Evolutionary conservation across 805 yeast species (phyloP).

Genomic region (Pichia occidentalis): DNA sequence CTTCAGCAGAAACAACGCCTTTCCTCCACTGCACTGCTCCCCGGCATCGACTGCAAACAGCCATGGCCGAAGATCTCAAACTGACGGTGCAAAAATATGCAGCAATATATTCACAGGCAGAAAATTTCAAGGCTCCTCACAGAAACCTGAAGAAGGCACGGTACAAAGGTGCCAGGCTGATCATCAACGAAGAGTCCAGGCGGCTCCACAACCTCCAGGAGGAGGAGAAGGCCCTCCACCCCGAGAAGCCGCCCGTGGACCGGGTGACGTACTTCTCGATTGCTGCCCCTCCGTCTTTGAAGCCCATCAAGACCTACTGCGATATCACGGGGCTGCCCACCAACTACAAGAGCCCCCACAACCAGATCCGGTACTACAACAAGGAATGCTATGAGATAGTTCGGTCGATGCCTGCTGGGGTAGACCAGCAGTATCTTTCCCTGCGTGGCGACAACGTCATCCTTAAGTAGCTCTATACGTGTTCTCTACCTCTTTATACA

Average conservation of each 20-base stretch:
- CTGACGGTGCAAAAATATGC: slow-evolving; percentile 25
- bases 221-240: slow-evolving; percentile 16
- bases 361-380: slow-evolving; percentile 71
- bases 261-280: slow-evolving; percentile 65
- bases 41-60: too few relatives aligned
- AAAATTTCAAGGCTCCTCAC: slow-evolving; percentile 52
- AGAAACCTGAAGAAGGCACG: slow-evolving; percentile 51
- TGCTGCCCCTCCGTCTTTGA: slow-evolving; percentile 81
- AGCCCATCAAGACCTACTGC: slow-evolving; percentile 79
- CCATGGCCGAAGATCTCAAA: not conserved
- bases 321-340: slow-evolving; percentile 89
- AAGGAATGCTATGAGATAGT: slow-evolving; percentile 76
- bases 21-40: too few relatives aligned
- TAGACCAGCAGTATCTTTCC: slow-evolving; percentile 86
- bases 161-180: slow-evolving; percentile 67
- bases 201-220: slow-evolving; percentile 41
- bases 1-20: too few relatives aligned
- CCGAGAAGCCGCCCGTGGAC: slow-evolving; percentile 23
- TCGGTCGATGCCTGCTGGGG: slow-evolving; percentile 77
- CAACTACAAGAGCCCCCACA: slow-evolving; percentile 65
- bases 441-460: slow-evolving; percentile 85
- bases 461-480: slow-evolving; percentile 36
- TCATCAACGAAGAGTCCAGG: slow-evolving; percentile 71
- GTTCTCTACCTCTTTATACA: slow-evolving; percentile 2
- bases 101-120: slow-evolving; percentile 35